Evolutionary conservation across 495 filamentous ascomycete species (phyloP), one percentile per base, ranked within the genome.

Genomic region (Alectoria sarmentosa): DNA sequence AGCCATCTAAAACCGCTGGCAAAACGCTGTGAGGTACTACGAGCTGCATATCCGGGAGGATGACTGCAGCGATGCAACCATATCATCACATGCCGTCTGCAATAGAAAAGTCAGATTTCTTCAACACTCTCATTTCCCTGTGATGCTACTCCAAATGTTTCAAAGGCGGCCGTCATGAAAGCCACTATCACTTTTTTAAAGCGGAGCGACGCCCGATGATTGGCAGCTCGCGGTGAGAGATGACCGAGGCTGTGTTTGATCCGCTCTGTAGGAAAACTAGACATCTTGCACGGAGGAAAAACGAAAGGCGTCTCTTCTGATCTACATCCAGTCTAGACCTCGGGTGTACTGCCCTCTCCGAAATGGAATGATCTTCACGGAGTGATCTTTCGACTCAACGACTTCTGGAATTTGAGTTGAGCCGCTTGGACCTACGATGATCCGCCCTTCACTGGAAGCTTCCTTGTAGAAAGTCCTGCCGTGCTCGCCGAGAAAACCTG

Each of bases 401-500:
- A 56, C 17, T 5, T 44, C 37, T 32, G 37, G 48, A 14, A 41
- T 56, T 6, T 56, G 49, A 42, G 42, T 28, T 38, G 39, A 56
- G 30, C 15, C 36, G 17, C 49, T 55, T 42, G 52, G 48, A 30
- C 61, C 61, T 26, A 56, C 19, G 13, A 63, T 56, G 6, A 57
- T 28, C 21, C 11, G 26, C 19, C 8, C n/a, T n/a, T 34, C 48
- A 41, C 61, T 44, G 13, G 41, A 56, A 5, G 28, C 26, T 37
- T 57, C 44, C 30, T 36, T 36, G 73, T 96, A 96, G 73, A 96
- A 96, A 4, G 65, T 70, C 46, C 90, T 81, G 9, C 93, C 93
- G 73, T 84, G 88, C 37, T 78, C 81, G 70, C 86, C 84, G 66
- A 95, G 78, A 76, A 96, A 96, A 5, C 85, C 88, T 67, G 84